Conservation (phyloP, 2,329 filamentous ascomycete genomes). For the Exophiala spinifera region DNA sequence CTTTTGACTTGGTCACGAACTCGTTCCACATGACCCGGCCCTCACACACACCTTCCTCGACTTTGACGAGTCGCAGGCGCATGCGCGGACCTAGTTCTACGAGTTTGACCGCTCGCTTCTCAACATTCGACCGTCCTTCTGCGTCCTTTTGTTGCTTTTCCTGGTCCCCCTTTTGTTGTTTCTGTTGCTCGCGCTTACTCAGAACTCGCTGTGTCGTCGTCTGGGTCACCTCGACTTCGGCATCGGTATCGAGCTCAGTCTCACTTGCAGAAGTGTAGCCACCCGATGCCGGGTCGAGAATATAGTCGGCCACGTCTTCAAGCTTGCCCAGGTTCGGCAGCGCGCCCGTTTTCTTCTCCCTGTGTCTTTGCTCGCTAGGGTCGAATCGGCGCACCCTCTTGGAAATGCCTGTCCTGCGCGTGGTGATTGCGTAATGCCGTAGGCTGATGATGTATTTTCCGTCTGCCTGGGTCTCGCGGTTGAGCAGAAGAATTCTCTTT, state of each 20-base stretch:
- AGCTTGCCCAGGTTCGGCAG: constrained; percentile 88
- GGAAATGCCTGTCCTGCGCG: constrained; percentile 78
- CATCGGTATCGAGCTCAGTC: constrained; percentile 89
- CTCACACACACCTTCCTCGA: constrained; percentile 86
- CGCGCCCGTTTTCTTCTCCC: constrained; percentile 56
- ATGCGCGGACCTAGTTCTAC: constrained; percentile 89
- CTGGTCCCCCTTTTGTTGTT: constrained; percentile 32
- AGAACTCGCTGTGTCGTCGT: constrained; percentile 52
- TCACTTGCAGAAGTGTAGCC: constrained; percentile 93
- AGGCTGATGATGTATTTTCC: constrained; percentile 80
- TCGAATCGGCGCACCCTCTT: constrained; percentile 80
- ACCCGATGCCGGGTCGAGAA: constrained; percentile 73
- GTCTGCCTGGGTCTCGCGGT: constrained; percentile 65
- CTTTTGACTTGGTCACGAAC: constrained; percentile 78
- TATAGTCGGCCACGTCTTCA: constrained; percentile 90
- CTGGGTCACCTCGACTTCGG: constrained; percentile 81
- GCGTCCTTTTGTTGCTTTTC: constrained; percentile 46
- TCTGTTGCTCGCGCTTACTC: constrained; percentile 50
- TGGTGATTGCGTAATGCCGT: constrained; percentile 92
- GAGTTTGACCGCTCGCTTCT: constrained; percentile 85
- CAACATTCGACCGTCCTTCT: constrained; percentile 54
- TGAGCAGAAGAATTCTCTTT: constrained; percentile 82
- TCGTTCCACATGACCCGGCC: constrained; percentile 98
- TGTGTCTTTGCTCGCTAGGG: constrained; percentile 74
- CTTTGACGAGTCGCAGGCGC: constrained; percentile 85